Evolutionary conservation across 2,329 filamentous ascomycete species (phyloP), one percentile per base, ranked within the genome.

Genomic region (Phialophora tarda): DNA sequence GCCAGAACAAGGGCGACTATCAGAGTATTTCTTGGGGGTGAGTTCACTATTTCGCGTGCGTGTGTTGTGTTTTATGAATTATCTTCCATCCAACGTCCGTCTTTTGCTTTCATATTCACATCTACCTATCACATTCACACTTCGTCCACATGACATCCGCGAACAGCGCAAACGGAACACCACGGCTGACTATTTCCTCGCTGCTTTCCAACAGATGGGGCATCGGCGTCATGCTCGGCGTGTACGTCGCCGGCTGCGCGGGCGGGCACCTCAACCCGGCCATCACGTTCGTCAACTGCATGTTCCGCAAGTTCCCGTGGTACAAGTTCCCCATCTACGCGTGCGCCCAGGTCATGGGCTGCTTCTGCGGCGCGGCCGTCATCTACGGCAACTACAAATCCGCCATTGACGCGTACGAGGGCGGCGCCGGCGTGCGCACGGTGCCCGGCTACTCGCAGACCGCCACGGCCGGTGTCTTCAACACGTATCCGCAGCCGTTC

Each of bases 241-340:
- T 89, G 34, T 89, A 89, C 72, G 83, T 85, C n/a, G 82, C 82
- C 5, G 85, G 85, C 59, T 72, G 63, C 51, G 71, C 72, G 17
- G 86, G 88, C 6, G 86, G 84, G 4, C 87, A 88, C 72, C 79
- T 90, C 68, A 87, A 86, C 74, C 85, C 88, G 0, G 88, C 86
- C n/a, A 82, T 90, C 30, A 89, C 87, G 0, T 80, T 90, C 24
- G 82, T 82, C 69, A 88, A 87, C 75, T 89, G 87, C 73, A 76
- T 89, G 60, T 88, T 82, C 76, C 85, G 87, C 62, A 69, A 69
- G 24, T 71, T 88, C 24, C 86, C 88, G 2, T 89, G 87, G 85
- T 82, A 84, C 44, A 84, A 87, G 26, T 85, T 89, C 63, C 87
- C 88, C 1, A 77, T 88, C 21, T 90, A 90, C 75, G 80, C 85